Evolutionary conservation across 208 protist species (phyloP).

Genomic region (Sergeia podlipaevii): DNA sequence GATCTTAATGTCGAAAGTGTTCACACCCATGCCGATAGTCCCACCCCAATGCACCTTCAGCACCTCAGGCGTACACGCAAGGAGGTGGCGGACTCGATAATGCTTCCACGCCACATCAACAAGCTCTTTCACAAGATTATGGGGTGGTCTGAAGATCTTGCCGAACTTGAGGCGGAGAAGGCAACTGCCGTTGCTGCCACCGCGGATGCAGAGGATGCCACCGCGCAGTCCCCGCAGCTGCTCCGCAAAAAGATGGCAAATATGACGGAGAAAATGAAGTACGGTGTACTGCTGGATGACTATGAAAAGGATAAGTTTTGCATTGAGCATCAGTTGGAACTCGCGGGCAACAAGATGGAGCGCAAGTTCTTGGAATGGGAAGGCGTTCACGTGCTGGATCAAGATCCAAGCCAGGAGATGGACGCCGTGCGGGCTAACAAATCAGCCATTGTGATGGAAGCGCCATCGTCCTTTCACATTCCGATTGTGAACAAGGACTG

Average conservation of each 20-base stretch:
- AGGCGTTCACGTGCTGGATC: slow-evolving; percentile 80
- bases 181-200: slow-evolving; percentile 1
- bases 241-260: slow-evolving; percentile 60
- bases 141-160: slow-evolving; percentile 87
- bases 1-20: slow-evolving; percentile 73
- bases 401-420: slow-evolving; percentile 60
- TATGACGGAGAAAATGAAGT: slow-evolving; percentile 78
- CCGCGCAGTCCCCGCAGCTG: slow-evolving; percentile 10
- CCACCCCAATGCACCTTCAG: slow-evolving; percentile 71
- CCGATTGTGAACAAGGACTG: slow-evolving; percentile 78
- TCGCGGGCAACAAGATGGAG: slow-evolving; percentile 77
- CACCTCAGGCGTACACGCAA: slow-evolving; percentile 48
- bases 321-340: slow-evolving; percentile 70
- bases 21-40: slow-evolving; percentile 42
- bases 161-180: slow-evolving; percentile 49
- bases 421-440: slow-evolving; percentile 60
- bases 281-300: slow-evolving; percentile 78
- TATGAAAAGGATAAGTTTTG: slow-evolving; percentile 90
- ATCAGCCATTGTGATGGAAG: slow-evolving; percentile 76
- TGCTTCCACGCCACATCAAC: slow-evolving; percentile 86
- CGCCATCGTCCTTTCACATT: slow-evolving; percentile 56
- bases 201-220: slow-evolving; percentile 5
- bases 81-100: slow-evolving; percentile 68
- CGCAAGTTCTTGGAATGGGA: slow-evolving; percentile 87
- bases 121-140: slow-evolving; percentile 91